Evolutionary conservation across 2,329 filamentous ascomycete species (phyloP).

Genomic region (Epichloe gansuensis): DNA sequence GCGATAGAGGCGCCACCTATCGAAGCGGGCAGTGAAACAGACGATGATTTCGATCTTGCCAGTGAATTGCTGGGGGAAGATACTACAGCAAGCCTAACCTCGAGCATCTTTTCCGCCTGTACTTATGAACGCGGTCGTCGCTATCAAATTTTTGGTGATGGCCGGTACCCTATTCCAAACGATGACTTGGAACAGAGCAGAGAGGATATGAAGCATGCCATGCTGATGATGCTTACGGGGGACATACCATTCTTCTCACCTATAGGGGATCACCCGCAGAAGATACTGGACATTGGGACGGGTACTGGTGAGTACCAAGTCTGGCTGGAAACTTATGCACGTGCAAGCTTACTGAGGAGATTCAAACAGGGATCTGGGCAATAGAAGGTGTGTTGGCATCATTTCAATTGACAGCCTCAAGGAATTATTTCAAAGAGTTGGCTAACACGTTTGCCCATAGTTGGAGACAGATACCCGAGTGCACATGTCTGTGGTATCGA

Average conservation of each 20-base stretch:
- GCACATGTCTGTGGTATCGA: conserved; percentile 26
- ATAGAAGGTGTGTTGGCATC: conserved; percentile 3
- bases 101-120: conserved; percentile 7
- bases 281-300: conserved; percentile 28
- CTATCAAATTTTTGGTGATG: conserved; percentile 23
- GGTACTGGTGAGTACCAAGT: conserved; percentile 8
- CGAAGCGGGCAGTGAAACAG: background rate
- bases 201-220: conserved; percentile 28
- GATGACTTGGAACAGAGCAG: conserved; percentile 26
- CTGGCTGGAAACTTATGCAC: background rate
- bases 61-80: conserved; percentile 1
- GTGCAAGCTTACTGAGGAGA: background rate
- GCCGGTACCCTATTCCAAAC: conserved; percentile 26
- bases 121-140: conserved; percentile 8
- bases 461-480: conserved; percentile 18
- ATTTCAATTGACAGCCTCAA: background rate
- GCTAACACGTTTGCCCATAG: background rate
- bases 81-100: conserved; percentile 3
- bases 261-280: conserved; percentile 21
- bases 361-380: conserved; percentile 7
- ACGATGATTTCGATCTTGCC: conserved; percentile 5
- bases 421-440: background rate
- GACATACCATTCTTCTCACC: conserved; percentile 28
- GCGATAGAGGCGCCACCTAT: conserved; percentile 2
- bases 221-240: conserved; percentile 21